Percentiles rank a stretch among this genome's conserved stretches.
Conservation (phyloP, 2,329 filamentous ascomycete genomes). For the Sphaerulina populicola region DNA sequence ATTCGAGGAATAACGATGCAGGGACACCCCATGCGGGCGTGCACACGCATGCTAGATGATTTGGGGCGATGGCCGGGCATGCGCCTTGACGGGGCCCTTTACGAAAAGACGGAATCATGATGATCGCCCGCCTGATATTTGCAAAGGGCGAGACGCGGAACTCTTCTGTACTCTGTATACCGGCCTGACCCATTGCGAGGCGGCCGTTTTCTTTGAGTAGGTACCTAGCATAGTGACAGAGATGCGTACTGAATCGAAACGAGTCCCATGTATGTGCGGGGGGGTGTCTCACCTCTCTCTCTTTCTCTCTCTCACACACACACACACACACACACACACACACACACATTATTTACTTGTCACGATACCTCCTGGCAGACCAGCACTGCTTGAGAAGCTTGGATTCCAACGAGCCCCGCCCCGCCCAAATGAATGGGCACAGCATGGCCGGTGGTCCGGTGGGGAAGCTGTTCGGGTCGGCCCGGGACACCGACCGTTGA, state of each 20-base stretch:
- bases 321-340: too few species aligned
- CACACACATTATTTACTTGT: too few species aligned
- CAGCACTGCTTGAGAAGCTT: too few species aligned
- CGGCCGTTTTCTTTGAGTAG: constrained; percentile 12
- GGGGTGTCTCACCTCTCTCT: not conserved
- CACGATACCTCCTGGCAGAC: too few species aligned
- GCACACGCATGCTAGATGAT: not conserved
- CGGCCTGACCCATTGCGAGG: constrained; percentile 6
- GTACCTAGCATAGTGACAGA: constrained; percentile 11
- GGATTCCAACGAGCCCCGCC: too few species aligned
- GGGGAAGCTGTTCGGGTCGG: too few species aligned
- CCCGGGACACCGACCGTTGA: too few species aligned
- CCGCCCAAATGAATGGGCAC: too few species aligned
- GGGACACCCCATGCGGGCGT: not conserved
- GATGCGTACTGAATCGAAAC: constrained; percentile 5
- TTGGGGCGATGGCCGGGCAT: not conserved
- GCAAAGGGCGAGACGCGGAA: constrained; percentile 1
- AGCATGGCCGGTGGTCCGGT: too few species aligned
- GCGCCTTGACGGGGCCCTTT: not conserved
- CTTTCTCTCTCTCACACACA: too few species aligned
- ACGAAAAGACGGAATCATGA: constrained; percentile 10
- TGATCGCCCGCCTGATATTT: constrained; percentile 6
- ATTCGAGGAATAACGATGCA: constrained; percentile 9
- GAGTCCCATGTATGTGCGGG: not conserved
- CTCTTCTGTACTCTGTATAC: constrained; percentile 8